Base-by-base conservation (phyloP, 2,329 filamentous ascomycete species). In the Penicillium sp. region DNA sequence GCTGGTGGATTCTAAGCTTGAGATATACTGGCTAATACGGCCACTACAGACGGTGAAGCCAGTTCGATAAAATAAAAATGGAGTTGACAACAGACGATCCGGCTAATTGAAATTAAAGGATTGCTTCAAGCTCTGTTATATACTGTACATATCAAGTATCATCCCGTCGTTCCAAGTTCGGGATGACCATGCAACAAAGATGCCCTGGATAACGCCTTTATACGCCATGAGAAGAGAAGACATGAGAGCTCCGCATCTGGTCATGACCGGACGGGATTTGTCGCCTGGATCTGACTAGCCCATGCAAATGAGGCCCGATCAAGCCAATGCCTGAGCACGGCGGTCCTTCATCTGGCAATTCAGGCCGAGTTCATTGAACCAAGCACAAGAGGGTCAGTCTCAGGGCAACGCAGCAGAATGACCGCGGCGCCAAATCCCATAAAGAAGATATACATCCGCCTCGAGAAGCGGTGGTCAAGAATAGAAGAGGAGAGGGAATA, bases 191-290 rank as follows among this genome's bases (percentile, higher is more conserved):
- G 56, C 55, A 56, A 49, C 44, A 43, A 55, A 26, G 24, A 58
- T 55, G 55, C 55, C 55, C 56, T 48, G 36, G 28, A 50, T 52
- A 59, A 59, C 56, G 55, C 56, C 55, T 32, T 42, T 44, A 44
- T 55, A 49, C 56, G 56, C 53, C 55, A 20, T 50, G 53, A 58
- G 55, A 44, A 51, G 56, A 52, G 47, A 47, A 49, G 44, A 39
- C 37, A 49, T 36, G 41, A 34, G 14, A 42, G 35, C 32, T 44
- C 40, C 32, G 40, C 42, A 27, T 45, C 24, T 40, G 42, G 16
- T 37, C 39, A 20, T 16, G 20, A 28, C 34, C 35, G 20, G 35
- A 38, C 29, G 24, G 31, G 31, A 34, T 18, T 18, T 20, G 31
- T 34, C 14, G 16, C 8, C 31, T 34, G 31, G 31, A 18, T 18